Conservation (phyloP, 2,329 filamentous ascomycete genomes). For the Colletotrichum cuscutae region DNA sequence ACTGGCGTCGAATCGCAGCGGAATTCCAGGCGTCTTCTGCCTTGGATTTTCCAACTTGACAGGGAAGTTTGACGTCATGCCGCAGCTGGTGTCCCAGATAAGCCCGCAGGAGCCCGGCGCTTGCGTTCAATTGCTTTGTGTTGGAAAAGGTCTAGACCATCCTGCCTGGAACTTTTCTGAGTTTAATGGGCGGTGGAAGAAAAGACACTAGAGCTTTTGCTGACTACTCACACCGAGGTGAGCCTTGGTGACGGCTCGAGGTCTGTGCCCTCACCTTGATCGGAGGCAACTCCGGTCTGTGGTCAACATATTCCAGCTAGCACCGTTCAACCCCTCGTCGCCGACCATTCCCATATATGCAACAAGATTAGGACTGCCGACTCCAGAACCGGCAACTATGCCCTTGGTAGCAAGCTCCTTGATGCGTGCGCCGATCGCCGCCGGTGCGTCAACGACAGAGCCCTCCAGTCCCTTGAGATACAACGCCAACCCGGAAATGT, state of each 20-base stretch:
- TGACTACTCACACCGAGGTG: background rate
- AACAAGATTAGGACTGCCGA: constrained; percentile 54
- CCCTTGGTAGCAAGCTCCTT: constrained; percentile 51
- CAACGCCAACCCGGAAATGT: constrained; percentile 49
- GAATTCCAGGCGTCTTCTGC: constrained; percentile 12
- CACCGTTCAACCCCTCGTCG: background rate
- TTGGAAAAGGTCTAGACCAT: constrained; percentile 8
- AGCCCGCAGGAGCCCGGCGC: constrained; percentile 11
- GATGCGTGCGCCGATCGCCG: constrained; percentile 53
- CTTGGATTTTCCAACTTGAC: constrained; percentile 11
- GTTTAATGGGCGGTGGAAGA: background rate
- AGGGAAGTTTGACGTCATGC: constrained; percentile 31
- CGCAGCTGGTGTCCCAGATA: constrained; percentile 17
- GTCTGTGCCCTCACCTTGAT: background rate
- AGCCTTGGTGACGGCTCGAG: background rate
- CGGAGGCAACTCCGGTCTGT: background rate
- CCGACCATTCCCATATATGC: constrained; percentile 52
- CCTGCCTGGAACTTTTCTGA: background rate
- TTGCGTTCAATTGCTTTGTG: background rate
- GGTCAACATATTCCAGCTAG: too few species aligned
- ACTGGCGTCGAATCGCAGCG: background rate
- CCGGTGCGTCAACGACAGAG: constrained; percentile 46
- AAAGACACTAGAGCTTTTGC: background rate
- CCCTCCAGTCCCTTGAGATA: constrained; percentile 60
- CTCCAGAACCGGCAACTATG: constrained; percentile 44